Evolutionary conservation across 805 yeast species (phyloP).

Genomic region (Candida glaebosa): DNA sequence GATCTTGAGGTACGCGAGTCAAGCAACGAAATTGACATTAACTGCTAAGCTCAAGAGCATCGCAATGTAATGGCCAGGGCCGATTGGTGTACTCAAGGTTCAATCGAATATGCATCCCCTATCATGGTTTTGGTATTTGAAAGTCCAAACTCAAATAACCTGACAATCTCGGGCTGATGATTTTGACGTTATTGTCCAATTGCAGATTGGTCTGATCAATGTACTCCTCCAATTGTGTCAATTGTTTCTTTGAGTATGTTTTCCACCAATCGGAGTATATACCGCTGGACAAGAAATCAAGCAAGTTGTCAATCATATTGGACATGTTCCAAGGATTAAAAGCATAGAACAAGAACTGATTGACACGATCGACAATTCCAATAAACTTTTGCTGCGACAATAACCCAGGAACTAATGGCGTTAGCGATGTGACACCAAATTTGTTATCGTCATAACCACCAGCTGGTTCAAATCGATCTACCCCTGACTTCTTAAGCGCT

Average conservation of each 20-base stretch:
- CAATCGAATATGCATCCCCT: no score
- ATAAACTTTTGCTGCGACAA: constrained; percentile 34
- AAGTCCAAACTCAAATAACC: constrained; percentile 39
- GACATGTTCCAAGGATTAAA: constrained; percentile 29
- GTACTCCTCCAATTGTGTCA: constrained; percentile 38
- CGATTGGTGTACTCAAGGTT: no score
- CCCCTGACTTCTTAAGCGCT: constrained; percentile 27
- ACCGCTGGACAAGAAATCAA: constrained; percentile 39
- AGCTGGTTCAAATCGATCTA: constrained; percentile 25
- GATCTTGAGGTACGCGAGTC: no score
- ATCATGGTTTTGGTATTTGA: constrained; percentile 4
- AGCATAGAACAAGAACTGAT: constrained; percentile 37
- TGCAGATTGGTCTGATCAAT: constrained; percentile 19
- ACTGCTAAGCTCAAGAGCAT: no score
- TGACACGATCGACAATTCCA: constrained; percentile 42
- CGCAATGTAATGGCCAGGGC: no score
- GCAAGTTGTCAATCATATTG: constrained; percentile 32
- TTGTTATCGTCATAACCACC: constrained; percentile 40
- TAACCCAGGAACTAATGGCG: constrained; percentile 37
- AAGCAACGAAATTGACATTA: no score
- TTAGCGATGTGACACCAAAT: constrained; percentile 52
- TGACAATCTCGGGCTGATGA: constrained; percentile 50
- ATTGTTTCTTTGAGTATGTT: constrained; percentile 25
- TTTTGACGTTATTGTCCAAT: constrained; percentile 20
- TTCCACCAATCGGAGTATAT: constrained; percentile 20